Percentiles rank a stretch among this genome's conserved stretches.
Evolutionary conservation across 139 green algal genomes (phyloP).

Genomic region (Chlamydomonas sp.): DNA sequence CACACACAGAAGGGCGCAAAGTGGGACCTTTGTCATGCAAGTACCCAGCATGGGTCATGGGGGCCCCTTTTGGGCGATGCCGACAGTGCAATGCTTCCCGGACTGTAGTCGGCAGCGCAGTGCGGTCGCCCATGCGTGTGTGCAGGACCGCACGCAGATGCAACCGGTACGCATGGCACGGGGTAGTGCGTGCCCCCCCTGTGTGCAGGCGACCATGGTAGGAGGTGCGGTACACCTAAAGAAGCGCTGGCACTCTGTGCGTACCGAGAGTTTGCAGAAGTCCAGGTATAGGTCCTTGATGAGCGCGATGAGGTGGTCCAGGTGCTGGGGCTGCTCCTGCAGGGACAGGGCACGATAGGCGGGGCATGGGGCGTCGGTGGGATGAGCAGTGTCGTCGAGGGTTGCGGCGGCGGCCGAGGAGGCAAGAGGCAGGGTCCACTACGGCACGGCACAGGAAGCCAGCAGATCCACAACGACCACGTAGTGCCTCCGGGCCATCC

Average conservation of each 20-base stretch:
- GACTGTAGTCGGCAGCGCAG: no score
- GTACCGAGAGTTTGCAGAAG: conserved; percentile 37
- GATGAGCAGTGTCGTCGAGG: background rate
- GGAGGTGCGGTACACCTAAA: background rate
- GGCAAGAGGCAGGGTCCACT: no score
- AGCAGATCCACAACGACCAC: no score
- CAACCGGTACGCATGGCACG: no score
- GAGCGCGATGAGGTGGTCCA: conserved; percentile 60
- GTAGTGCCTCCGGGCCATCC: no score
- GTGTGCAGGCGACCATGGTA: background rate
- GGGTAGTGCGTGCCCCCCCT: no score
- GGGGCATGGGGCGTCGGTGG: background rate
- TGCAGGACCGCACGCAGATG: no score
- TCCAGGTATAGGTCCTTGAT: conserved; percentile 70
- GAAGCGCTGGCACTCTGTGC: background rate
- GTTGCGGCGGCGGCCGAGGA: background rate
- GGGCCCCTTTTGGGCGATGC: no score
- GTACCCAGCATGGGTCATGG: no score
- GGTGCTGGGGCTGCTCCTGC: conserved; percentile 58
- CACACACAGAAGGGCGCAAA: background rate
- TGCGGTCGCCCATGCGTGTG: no score
- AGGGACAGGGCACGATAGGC: background rate
- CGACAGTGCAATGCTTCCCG: no score
- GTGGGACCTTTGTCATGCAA: background rate
- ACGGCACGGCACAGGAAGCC: no score